Conservation (phyloP, 768 basidiomycete species). For the Galerina sulciceps region DNA sequence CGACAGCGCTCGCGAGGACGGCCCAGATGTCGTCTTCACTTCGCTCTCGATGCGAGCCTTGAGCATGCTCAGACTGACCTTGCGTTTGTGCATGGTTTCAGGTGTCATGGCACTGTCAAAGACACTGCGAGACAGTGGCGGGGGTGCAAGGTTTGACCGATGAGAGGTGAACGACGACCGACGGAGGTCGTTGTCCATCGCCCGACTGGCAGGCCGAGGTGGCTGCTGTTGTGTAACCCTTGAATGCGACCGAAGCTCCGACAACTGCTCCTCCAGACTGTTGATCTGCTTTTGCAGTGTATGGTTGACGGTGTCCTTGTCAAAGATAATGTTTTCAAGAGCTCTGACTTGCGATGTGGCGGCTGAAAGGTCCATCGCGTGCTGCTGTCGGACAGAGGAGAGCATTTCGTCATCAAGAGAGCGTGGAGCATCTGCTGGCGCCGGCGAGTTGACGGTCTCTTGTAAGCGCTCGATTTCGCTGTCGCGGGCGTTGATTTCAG, state of each 20-base stretch:
- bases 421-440: constrained; percentile 41
- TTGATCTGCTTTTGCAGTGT: constrained; percentile 69
- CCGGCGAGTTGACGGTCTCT: constrained; percentile 46
- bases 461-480: constrained; percentile 68
- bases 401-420: constrained; percentile 80
- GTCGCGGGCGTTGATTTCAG: constrained; percentile 63
- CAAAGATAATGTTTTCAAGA: constrained; percentile 73
- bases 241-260: constrained; percentile 47
- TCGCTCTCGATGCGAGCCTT: constrained; percentile 91
- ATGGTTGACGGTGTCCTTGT: constrained; percentile 72
- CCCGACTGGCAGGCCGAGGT: constrained; percentile 51
- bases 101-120: constrained; percentile 74
- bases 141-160: constrained; percentile 36
- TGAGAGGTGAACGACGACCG: constrained; percentile 44
- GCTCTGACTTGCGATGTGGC: constrained; percentile 81
- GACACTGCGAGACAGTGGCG: constrained; percentile 55
- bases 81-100: constrained; percentile 81
- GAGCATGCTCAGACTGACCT: constrained; percentile 86
- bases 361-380: constrained; percentile 78
- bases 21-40: constrained; percentile 46
- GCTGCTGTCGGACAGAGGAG: constrained; percentile 71
- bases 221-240: constrained; percentile 38
- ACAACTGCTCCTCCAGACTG: constrained; percentile 68
- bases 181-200: constrained; percentile 37
- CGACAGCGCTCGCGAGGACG: constrained; percentile 59